Conservation (phyloP, 345 rosid genomes). For the Psidium guajava region DNA sequence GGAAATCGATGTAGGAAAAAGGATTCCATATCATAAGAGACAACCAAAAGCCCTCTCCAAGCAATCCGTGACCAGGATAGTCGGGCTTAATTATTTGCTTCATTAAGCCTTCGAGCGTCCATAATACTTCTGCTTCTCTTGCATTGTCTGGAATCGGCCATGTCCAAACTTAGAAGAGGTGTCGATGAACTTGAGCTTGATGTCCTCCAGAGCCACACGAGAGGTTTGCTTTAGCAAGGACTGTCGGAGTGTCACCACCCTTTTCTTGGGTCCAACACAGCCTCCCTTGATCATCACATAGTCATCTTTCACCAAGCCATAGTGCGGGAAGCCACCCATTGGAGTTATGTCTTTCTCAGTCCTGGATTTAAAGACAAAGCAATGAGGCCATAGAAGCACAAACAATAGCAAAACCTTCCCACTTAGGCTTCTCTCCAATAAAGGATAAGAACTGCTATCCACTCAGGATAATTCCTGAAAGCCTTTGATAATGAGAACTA, state of each 20-base stretch:
- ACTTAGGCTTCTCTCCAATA: not conserved
- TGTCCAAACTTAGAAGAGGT: conserved; percentile 57
- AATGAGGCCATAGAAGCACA: not conserved
- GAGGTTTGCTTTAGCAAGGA: conserved; percentile 64
- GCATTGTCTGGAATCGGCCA: conserved; percentile 61
- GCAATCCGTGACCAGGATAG: not conserved
- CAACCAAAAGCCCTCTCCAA: not conserved
- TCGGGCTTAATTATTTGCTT: not conserved
- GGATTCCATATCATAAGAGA: not conserved
- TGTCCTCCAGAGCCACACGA: conserved; percentile 51
- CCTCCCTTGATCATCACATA: conserved; percentile 75
- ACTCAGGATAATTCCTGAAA: not conserved
- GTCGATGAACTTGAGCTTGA: conserved; percentile 66
- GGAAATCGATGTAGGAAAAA: not conserved
- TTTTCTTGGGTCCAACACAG: conserved; percentile 82
- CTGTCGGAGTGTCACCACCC: conserved; percentile 70
- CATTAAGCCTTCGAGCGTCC: conserved; percentile 48
- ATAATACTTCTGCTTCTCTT: conserved; percentile 52
- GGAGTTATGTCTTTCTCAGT: conserved; percentile 75
- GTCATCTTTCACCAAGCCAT: conserved; percentile 65
- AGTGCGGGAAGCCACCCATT: conserved; percentile 79
- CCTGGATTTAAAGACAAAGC: conserved; percentile 17
- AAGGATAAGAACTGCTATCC: not conserved
- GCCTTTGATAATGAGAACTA: not conserved
- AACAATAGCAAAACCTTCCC: not conserved